Base-by-base conservation (phyloP, 2,329 filamentous ascomycete species). In the Truncatella angustata region DNA sequence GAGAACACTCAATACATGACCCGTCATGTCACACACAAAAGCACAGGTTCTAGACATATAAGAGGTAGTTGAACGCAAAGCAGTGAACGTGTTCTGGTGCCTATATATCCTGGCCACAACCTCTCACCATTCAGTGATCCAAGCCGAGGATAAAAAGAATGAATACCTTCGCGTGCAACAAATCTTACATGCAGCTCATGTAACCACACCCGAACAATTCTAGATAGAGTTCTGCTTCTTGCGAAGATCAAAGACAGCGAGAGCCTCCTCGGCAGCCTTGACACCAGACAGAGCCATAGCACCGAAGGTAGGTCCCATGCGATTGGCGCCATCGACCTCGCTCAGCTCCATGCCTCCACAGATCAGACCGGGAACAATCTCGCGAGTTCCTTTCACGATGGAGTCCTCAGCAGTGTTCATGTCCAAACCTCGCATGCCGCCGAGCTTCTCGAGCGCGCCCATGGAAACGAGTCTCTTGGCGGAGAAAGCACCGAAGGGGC, bases 281-380 rank as follows among this genome's bases (percentile, higher is more conserved):
- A 96, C 88, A 60, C 91, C 91, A 52, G 82, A 87, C 35, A 96
- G 79, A 18, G 82, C 90, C 91, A 96, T 96, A 49, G 91, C 91
- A 52, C 61, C 65, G 18, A 68, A 68, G 12, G 65, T 68, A 7
- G 65, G 65, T 67, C 86, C 92, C 91, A 96, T 96, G 49, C 91
- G 84, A 75, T 95, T 95, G 56, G 90, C 90, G 16, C 91, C 91
- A 64, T 96, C 91, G 28, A 96, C 85, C 73, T 96, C 91, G 54
- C 86, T 90, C 60, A 96, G 77, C 72, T 96, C 91, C 91, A 97
- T 97, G 35, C 91, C 92, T 49, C 91, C 92, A n/a, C 95, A 88
- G 63, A 96, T 91, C 58, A 97, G 76, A 24, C 92, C 91, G 5
- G 90, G 90, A 12, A 91, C 85, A 54, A 97, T 81, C 77, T 96